Evolutionary conservation across 352 stramenopile genomes (phyloP).

Genomic region (Globisporangium iwayamae): DNA sequence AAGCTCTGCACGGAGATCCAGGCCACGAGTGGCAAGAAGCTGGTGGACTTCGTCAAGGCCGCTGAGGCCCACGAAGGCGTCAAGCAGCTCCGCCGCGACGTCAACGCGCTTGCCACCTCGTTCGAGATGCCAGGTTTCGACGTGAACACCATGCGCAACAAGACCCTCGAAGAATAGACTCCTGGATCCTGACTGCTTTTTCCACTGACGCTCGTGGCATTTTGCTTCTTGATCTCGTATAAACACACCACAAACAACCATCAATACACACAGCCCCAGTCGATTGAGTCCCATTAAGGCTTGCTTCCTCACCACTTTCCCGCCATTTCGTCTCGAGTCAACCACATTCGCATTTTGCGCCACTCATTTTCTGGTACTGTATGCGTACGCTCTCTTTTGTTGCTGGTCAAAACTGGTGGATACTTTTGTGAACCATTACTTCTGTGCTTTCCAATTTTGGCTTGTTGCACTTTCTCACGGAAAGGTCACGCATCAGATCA

Average conservation of each 20-base stretch:
- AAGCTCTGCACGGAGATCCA: slow-evolving; percentile 94
- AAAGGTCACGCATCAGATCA: neutral
- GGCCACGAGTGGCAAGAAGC: slow-evolving; percentile 86
- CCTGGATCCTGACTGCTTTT: slow-evolving; percentile 6
- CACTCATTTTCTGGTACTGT: neutral
- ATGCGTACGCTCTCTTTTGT: neutral
- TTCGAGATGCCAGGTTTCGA: slow-evolving; percentile 98
- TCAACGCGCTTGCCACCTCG: slow-evolving; percentile 91
- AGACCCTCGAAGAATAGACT: slow-evolving; percentile 64
- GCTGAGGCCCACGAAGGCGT: slow-evolving; percentile 82
- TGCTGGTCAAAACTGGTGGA: neutral
- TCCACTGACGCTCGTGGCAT: slow-evolving; percentile 12
- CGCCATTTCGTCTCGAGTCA: neutral
- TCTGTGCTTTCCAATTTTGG: neutral
- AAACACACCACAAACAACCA: slow-evolving; percentile 10
- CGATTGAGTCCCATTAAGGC: slow-evolving; percentile 9
- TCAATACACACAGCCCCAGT: slow-evolving; percentile 16
- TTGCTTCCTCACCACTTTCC: too few species aligned
- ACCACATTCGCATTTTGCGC: neutral
- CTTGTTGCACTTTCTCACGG: slow-evolving; percentile 6
- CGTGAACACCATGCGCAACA: slow-evolving; percentile 87
- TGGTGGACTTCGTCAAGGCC: slow-evolving; percentile 92
- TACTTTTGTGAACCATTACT: neutral
- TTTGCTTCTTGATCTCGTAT: slow-evolving; percentile 3
- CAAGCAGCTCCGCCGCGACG: slow-evolving; percentile 87